Evolutionary conservation across 306 rosid species (phyloP), one percentile per base, ranked within the genome.

Genomic region (Quercus ilex): DNA sequence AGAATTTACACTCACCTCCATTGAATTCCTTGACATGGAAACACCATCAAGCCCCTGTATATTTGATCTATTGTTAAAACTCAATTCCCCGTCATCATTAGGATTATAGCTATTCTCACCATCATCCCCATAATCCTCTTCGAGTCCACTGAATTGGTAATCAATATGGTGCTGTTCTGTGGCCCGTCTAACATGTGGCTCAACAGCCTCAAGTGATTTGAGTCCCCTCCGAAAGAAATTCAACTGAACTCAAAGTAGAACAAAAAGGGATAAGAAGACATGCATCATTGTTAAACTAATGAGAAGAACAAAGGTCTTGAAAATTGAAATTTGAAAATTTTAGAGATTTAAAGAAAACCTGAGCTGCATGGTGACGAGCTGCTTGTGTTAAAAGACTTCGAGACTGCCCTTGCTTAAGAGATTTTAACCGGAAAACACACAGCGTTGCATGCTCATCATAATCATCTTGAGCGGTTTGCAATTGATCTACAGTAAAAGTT

Each of bases 351-450:
- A 60, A 75, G 38, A 79, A 77, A 83, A 91, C 97, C 97, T 91
- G 97, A 56, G 97, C 97, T 3, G 97, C 94, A 82, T 93, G 89
- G 85, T 91, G 98, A 70, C 97, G 98, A 77, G 92, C 93, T 85
- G 97, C 97, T 82, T 93, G 98, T 68, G 97, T 93, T 70, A 93
- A 91, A 82, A 93, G 94, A 82, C 98, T 93, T 74, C 92, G 90
- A 63, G 92, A 87, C 79, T 93, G 95, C 80, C 97, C 97, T 84
- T 93, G 94, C 85, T 93, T 93, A 79, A 93, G 81, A 64, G 97
- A 91, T 85, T 93, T 91, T 79, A 91, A 80, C 77, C 97, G 91
- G 73, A 93, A 93, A 69, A 88, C 92, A 74, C 92, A 93, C 1
- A 88, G 82, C 31, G 85, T 88, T 79, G 98, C 98, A 73, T 90